phyloP scores from a whole-genome alignment of 768 basidiomycete species.

The Suillus fuscotomentosus region DNA sequence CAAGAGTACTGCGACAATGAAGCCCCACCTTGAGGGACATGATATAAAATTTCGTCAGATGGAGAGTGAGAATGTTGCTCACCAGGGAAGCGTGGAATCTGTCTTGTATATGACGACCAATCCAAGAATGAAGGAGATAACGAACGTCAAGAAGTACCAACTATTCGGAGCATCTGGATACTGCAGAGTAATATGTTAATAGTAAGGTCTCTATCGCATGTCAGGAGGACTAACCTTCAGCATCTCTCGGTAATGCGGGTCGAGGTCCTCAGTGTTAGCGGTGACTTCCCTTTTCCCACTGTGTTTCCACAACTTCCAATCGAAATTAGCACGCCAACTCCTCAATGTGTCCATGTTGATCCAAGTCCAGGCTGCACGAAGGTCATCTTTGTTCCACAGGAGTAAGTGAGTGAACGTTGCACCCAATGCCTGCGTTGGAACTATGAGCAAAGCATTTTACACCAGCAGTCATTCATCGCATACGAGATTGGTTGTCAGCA shows the following conservation, averaged over 20 bases:
- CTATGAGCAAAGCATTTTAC: conserved; percentile 14
- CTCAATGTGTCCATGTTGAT: conserved; percentile 29
- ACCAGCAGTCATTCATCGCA: background rate
- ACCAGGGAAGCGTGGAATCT: conserved; percentile 56
- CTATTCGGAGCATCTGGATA: conserved; percentile 33
- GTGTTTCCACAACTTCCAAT: conserved; percentile 37
- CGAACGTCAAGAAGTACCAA: conserved; percentile 31
- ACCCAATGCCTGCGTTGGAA: conserved; percentile 37
- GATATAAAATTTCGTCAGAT: background rate
- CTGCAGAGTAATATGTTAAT: conserved; percentile 9
- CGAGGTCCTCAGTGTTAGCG: conserved; percentile 40
- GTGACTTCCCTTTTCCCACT: conserved; percentile 20
- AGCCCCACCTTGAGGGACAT: conserved; percentile 39
- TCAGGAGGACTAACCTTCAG: conserved; percentile 25
- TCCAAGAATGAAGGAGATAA: conserved; percentile 44
- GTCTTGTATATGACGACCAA: conserved; percentile 55
- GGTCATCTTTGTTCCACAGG: conserved; percentile 53
- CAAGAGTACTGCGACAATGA: conserved; percentile 52
- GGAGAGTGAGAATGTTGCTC: conserved; percentile 7
- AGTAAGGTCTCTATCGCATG: conserved; percentile 11
- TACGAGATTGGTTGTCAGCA: conserved; percentile 17
- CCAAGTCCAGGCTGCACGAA: conserved; percentile 48
- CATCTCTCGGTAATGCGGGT: conserved; percentile 59
- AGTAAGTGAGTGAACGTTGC: conserved; percentile 52
- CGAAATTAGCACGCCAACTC: conserved; percentile 33